Conservation (phyloP, 192 early-diverging fungal species). For the Coemansia sp. region DNA sequence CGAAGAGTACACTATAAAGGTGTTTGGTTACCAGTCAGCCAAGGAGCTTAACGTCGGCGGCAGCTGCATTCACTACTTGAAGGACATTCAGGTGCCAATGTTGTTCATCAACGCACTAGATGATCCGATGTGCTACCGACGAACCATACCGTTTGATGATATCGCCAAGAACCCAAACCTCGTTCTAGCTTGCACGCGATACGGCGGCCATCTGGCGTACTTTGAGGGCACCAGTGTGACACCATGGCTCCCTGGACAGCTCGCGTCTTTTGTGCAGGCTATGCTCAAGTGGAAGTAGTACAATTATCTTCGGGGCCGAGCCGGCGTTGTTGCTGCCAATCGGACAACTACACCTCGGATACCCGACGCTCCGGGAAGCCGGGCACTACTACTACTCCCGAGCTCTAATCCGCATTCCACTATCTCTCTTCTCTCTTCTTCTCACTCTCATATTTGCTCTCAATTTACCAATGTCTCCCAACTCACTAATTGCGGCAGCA, state of each 20-base stretch:
- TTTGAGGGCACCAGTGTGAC: constrained; percentile 38
- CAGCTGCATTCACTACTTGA: constrained; percentile 60
- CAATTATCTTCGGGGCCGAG: too few relatives aligned
- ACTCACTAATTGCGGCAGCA: constrained; percentile 21
- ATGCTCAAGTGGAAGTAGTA: constrained; percentile 40
- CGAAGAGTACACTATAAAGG: constrained; percentile 66
- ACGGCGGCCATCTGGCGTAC: constrained; percentile 93
- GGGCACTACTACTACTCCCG: neutral
- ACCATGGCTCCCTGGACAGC: constrained; percentile 65
- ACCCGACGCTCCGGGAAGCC: constrained; percentile 1
- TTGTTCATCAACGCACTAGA: constrained; percentile 83
- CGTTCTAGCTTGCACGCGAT: constrained; percentile 73
- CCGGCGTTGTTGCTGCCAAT: neutral
- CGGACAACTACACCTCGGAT: neutral
- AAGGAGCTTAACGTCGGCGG: constrained; percentile 75
- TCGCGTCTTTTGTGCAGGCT: constrained; percentile 58
- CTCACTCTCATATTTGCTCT: neutral
- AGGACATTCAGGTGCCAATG: constrained; percentile 73
- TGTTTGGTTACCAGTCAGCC: constrained; percentile 78
- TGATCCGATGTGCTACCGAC: constrained; percentile 78
- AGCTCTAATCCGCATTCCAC: neutral
- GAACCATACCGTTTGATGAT: constrained; percentile 75
- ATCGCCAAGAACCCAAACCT: constrained; percentile 75
- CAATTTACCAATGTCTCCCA: constrained; percentile 29
- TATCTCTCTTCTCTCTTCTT: neutral